These are phyloP conservation scores for Astrocystis sublimbata DNA, from an alignment of 495 filamentous ascomycete species.

Conservation along the genomic window DNA sequence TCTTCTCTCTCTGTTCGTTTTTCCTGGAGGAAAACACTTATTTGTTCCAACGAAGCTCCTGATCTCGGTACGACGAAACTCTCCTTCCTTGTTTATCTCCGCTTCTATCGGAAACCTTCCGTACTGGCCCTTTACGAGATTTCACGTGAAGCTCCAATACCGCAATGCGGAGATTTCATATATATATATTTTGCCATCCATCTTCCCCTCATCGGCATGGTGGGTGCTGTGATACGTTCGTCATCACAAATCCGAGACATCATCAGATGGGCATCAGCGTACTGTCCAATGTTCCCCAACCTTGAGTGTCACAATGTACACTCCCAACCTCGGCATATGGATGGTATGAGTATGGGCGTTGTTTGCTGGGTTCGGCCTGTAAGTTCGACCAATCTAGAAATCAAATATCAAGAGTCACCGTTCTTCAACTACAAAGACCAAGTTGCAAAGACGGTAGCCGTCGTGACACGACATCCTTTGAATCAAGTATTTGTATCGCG, in stretches of 20 bases:
- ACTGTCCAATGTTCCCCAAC: not conserved
- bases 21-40: too few species aligned
- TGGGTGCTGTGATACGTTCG: not conserved
- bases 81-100: not conserved
- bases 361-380: too few species aligned
- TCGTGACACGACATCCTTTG: too few species aligned
- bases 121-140: not conserved
- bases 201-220: not conserved
- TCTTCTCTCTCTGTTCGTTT: too few species aligned
- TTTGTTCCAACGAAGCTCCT: not conserved
- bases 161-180: not conserved
- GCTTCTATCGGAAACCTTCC: not conserved
- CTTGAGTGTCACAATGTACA: not conserved
- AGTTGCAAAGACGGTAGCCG: too few species aligned
- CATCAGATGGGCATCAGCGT: not conserved
- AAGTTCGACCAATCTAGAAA: too few species aligned
- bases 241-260: constrained; percentile 4
- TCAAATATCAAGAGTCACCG: too few species aligned
- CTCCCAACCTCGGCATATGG: not conserved
- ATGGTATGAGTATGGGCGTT: too few species aligned
- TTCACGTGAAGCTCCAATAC: not conserved
- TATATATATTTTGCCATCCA: too few species aligned
- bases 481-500: too few species aligned
- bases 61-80: not conserved
- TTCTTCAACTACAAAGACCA: too few species aligned